Percentiles rank a stretch among this genome's conserved stretches.
Evolutionary conservation across 768 basidiomycete species (phyloP).

Genomic region (Lactarius sp.): DNA sequence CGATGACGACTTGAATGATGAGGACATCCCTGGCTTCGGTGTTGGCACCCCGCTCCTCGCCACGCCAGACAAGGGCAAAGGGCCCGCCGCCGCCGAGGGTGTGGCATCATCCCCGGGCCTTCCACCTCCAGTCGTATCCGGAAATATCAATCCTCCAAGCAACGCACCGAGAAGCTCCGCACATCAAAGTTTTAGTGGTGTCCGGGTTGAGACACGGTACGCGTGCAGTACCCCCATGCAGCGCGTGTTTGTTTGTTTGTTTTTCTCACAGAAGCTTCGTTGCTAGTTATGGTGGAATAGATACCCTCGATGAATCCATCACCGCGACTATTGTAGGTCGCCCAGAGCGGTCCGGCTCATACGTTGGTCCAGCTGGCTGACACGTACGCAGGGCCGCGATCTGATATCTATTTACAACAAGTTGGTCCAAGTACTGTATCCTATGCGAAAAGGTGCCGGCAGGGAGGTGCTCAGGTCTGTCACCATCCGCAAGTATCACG

Average conservation of each 20-base stretch:
- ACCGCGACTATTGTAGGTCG: slow-evolving; percentile 75
- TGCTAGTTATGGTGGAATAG: slow-evolving; percentile 67
- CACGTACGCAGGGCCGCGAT: slow-evolving; percentile 67
- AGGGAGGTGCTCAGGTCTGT: slow-evolving; percentile 77
- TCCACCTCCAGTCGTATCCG: slow-evolving; percentile 47
- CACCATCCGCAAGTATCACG: not conserved
- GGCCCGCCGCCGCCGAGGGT: slow-evolving; percentile 52
- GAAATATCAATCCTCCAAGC: slow-evolving; percentile 61
- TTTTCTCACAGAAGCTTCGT: not conserved
- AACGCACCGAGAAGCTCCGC: slow-evolving; percentile 35
- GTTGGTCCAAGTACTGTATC: slow-evolving; percentile 90
- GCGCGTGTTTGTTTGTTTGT: not conserved
- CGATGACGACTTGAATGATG: slow-evolving; percentile 81
- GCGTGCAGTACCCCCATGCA: slow-evolving; percentile 22
- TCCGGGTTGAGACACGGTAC: slow-evolving; percentile 85
- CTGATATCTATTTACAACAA: slow-evolving; percentile 88
- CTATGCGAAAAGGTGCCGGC: slow-evolving; percentile 58
- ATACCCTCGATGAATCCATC: slow-evolving; percentile 92
- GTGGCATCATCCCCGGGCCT: slow-evolving; percentile 42
- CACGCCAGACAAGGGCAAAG: slow-evolving; percentile 63
- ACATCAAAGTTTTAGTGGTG: slow-evolving; percentile 73
- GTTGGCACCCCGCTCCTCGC: slow-evolving; percentile 38
- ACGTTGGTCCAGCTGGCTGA: slow-evolving; percentile 11
- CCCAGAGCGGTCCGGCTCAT: slow-evolving; percentile 10
- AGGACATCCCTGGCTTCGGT: slow-evolving; percentile 73